These are phyloP conservation scores for Ophiobolus disseminans DNA, from an alignment of 2,329 filamentous ascomycete genomes.

Conservation along the genomic window DNA sequence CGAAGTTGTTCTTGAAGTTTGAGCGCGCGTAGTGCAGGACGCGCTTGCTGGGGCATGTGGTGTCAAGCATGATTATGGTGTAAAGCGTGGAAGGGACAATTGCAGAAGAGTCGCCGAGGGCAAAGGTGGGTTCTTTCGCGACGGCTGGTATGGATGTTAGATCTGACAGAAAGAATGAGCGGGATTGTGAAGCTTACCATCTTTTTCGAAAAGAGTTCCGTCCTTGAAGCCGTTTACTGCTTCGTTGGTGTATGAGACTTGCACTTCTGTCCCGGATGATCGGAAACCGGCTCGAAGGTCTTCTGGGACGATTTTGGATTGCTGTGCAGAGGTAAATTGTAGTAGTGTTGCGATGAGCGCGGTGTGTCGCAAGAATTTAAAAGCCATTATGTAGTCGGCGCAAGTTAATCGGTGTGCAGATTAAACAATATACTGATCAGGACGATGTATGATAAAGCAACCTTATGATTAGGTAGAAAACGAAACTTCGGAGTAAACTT, in stretches of 20 bases:
- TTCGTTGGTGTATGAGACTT: constrained; percentile 36
- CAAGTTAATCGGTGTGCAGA: not conserved
- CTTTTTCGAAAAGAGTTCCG: constrained; percentile 33
- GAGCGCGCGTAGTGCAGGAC: constrained; percentile 41
- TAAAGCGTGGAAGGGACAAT: constrained; percentile 36
- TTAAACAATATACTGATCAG: constrained; percentile 10
- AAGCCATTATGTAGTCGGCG: constrained; percentile 15
- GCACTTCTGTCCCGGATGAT: constrained; percentile 25
- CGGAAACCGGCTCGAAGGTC: constrained; percentile 31
- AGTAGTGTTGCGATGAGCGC: constrained; percentile 8
- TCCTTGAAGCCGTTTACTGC: constrained; percentile 39
- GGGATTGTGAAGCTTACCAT: constrained; percentile 28
- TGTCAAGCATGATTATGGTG: constrained; percentile 44
- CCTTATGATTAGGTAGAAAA: constrained; percentile 7
- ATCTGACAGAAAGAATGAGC: not conserved
- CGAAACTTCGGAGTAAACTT: constrained; percentile 2
- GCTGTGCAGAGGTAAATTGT: constrained; percentile 14
- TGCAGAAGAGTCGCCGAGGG: constrained; percentile 42
- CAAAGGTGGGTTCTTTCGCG: constrained; percentile 39
- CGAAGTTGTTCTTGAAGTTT: constrained; percentile 41
- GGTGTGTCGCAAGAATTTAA: constrained; percentile 10
- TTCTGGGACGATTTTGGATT: constrained; percentile 18
- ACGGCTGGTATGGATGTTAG: constrained; percentile 25
- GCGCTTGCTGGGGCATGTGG: constrained; percentile 35
- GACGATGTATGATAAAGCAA: not conserved